Evolutionary conservation across 1,139 yeast genomes (phyloP).

Genomic region (Trichomonascaceae sp.): DNA sequence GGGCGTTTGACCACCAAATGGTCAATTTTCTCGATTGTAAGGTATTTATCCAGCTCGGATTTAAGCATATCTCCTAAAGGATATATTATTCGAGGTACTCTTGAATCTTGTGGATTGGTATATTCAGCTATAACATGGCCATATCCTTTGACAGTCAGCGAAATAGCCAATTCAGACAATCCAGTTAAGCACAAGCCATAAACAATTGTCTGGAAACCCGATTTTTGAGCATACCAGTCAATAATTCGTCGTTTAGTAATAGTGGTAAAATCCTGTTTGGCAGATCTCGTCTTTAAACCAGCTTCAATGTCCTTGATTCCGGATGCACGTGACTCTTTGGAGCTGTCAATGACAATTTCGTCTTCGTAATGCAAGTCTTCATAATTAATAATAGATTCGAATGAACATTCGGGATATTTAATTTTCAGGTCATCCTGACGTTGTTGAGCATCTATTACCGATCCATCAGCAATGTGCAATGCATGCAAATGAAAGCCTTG

Average conservation of each 20-base stretch:
- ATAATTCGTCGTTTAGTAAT: slow-evolving; percentile 48
- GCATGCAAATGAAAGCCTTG: slow-evolving; percentile 63
- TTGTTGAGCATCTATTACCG: slow-evolving; percentile 14
- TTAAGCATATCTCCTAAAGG: slow-evolving; percentile 72
- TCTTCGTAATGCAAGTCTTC: not conserved
- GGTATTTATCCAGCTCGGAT: slow-evolving; percentile 57
- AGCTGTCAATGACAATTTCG: not conserved
- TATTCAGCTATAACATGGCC: slow-evolving; percentile 57
- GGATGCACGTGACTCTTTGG: not conserved
- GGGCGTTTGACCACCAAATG: slow-evolving; percentile 25
- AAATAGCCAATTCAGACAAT: slow-evolving; percentile 70
- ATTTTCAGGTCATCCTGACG: slow-evolving; percentile 20
- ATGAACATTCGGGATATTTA: slow-evolving; percentile 22
- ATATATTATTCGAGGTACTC: slow-evolving; percentile 36
- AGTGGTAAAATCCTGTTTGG: slow-evolving; percentile 49
- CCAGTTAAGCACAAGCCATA: slow-evolving; percentile 81
- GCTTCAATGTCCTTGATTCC: not conserved
- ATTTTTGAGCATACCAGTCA: slow-evolving; percentile 41
- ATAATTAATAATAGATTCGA: slow-evolving; percentile 1
- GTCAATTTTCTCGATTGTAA: slow-evolving; percentile 30
- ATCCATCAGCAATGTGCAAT: slow-evolving; percentile 45
- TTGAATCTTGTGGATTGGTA: slow-evolving; percentile 9
- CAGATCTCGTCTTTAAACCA: slow-evolving; percentile 14
- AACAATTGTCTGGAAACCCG: slow-evolving; percentile 48
- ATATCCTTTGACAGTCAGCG: slow-evolving; percentile 84